phyloP scores from a whole-genome alignment of 148 eudicot species.

The Persicaria maculosa region DNA sequence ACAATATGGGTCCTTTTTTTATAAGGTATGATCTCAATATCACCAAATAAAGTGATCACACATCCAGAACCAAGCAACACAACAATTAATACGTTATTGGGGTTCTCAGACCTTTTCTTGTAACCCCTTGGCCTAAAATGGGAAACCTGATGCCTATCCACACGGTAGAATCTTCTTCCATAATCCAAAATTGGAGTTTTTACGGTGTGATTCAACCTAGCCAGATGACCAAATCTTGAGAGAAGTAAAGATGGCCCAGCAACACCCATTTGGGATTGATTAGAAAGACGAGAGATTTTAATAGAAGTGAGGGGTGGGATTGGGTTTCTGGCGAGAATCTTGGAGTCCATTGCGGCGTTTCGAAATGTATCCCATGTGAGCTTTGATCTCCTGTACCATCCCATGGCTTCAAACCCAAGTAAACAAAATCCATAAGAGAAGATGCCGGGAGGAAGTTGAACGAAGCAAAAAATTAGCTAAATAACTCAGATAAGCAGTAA shows the following conservation, averaged over 20 bases:
- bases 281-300: slow-evolving; percentile 14
- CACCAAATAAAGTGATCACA: slow-evolving; percentile 12
- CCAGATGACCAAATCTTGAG: slow-evolving; percentile 23
- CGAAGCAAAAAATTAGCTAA: too few relatives aligned
- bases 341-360: slow-evolving; percentile 22
- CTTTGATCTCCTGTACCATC: slow-evolving; percentile 46
- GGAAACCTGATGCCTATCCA: slow-evolving; percentile 47
- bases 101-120: slow-evolving; percentile 54
- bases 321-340: slow-evolving; percentile 24
- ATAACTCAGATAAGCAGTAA: too few relatives aligned
- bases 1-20: slow-evolving; percentile 16
- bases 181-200: slow-evolving; percentile 15
- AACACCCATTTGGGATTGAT: slow-evolving; percentile 11
- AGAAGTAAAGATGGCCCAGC: slow-evolving; percentile 32
- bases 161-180: slow-evolving; percentile 52
- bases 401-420: slow-evolving; percentile 25
- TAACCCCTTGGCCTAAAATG: slow-evolving; percentile 63
- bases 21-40: slow-evolving; percentile 21
- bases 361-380: slow-evolving; percentile 30
- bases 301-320: slow-evolving; percentile 14
- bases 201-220: background rate
- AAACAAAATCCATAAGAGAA: too few relatives aligned
- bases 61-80: slow-evolving; percentile 25
- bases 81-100: slow-evolving; percentile 37
- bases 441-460: too few relatives aligned